These are phyloP conservation scores for Monosporascus sp. DNA, from an alignment of 2,329 filamentous ascomycete species.

Conservation along the genomic window DNA sequence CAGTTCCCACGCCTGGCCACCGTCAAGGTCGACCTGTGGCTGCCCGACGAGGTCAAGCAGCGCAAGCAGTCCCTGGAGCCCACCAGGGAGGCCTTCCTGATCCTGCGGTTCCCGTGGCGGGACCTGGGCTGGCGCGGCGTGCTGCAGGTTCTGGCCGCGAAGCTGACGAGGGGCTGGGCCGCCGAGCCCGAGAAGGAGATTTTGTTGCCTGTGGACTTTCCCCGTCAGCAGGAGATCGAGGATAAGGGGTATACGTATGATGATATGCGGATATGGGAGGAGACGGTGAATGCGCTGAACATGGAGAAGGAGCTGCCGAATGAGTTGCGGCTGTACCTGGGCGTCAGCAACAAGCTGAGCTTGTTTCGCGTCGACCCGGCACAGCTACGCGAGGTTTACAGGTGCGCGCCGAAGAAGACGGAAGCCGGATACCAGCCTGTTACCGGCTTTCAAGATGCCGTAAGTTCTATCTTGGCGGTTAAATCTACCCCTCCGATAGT, in stretches of 20 bases:
- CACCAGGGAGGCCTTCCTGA: constrained; percentile 51
- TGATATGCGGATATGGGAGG: constrained; percentile 61
- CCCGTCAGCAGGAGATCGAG: constrained; percentile 51
- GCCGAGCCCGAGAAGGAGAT: constrained; percentile 59
- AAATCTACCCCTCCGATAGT: background rate
- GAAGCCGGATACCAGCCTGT: constrained; percentile 59
- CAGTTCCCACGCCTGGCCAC: constrained; percentile 67
- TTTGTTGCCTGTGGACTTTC: constrained; percentile 59
- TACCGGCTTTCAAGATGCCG: constrained; percentile 65
- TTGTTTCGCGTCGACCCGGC: constrained; percentile 63
- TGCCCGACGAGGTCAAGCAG: constrained; percentile 56
- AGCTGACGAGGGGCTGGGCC: constrained; percentile 42
- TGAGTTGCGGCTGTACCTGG: constrained; percentile 61
- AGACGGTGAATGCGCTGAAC: constrained; percentile 50
- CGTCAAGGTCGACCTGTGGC: constrained; percentile 63
- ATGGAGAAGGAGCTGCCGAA: constrained; percentile 53
- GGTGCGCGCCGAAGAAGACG: constrained; percentile 53
- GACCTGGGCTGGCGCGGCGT: constrained; percentile 43
- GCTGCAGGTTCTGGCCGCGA: constrained; percentile 41
- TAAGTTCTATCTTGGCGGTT: constrained; percentile 34
- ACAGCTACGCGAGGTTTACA: constrained; percentile 51
- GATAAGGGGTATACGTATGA: constrained; percentile 54
- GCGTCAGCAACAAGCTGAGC: constrained; percentile 59
- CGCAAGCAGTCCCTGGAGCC: constrained; percentile 47
- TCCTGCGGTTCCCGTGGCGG: constrained; percentile 62